phyloP scores from a whole-genome alignment of 495 filamentous ascomycete genomes.

The Gamarada debralockiae region DNA sequence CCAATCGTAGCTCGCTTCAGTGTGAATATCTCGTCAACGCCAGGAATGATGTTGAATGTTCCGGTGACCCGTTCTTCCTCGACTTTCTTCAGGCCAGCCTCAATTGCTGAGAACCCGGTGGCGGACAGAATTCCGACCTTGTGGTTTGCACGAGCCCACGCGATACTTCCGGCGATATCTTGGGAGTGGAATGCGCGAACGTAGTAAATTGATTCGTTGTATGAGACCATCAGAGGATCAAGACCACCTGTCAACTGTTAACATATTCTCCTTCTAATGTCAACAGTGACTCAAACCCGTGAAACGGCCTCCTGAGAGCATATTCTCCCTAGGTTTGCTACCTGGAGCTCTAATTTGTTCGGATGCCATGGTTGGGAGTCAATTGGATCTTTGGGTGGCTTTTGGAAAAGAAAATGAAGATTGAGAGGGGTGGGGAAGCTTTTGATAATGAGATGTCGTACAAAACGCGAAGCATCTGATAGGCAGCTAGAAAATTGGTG shows the following conservation, averaged over 20 bases:
- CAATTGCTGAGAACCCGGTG: constrained; percentile 73
- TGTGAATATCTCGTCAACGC: constrained; percentile 61
- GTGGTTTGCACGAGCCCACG: constrained; percentile 81
- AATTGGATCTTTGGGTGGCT: constrained; percentile 8
- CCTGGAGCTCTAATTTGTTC: constrained; percentile 21
- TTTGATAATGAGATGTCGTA: not conserved
- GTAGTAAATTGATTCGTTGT: constrained; percentile 84
- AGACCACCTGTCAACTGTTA: constrained; percentile 54
- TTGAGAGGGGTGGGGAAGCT: not conserved
- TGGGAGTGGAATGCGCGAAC: constrained; percentile 80
- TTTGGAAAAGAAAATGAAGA: not conserved
- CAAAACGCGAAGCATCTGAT: not conserved
- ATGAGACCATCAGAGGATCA: constrained; percentile 84
- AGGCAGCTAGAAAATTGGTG: not conserved
- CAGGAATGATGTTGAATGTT: constrained; percentile 55
- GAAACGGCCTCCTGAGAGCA: constrained; percentile 25
- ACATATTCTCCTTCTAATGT: constrained; percentile 1
- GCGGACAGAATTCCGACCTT: constrained; percentile 70
- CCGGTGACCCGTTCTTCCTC: constrained; percentile 68
- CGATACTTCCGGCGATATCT: constrained; percentile 82
- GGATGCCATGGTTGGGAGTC: constrained; percentile 17
- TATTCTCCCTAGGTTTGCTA: constrained; percentile 26
- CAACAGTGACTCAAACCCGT: constrained; percentile 18
- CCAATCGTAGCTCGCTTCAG: constrained; percentile 89
- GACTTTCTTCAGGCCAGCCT: constrained; percentile 68